Evolutionary conservation across 768 basidiomycete genomes (phyloP).

Genomic region (Pisolithus sp.): DNA sequence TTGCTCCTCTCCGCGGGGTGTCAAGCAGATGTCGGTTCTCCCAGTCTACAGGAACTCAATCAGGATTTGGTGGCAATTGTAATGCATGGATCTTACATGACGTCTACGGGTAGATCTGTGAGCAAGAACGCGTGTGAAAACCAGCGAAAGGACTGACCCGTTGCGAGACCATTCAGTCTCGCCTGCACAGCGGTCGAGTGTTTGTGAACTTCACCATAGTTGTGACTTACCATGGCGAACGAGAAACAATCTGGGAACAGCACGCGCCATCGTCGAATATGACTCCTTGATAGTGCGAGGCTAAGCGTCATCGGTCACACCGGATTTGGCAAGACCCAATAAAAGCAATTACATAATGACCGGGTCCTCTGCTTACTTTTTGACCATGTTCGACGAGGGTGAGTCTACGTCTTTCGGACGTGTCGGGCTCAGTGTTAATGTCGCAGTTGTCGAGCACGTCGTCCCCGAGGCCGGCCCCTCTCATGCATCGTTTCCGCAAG

Average conservation of each 20-base stretch:
- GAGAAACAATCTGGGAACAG: slow-evolving; percentile 71
- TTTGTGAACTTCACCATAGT: not conserved
- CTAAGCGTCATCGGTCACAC: not conserved
- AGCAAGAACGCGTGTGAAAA: not conserved
- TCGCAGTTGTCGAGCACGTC: slow-evolving; percentile 81
- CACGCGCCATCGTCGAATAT: slow-evolving; percentile 31
- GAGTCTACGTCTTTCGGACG: slow-evolving; percentile 19
- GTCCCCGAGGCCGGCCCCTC: slow-evolving; percentile 37
- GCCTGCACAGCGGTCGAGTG: slow-evolving; percentile 36
- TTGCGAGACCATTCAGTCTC: slow-evolving; percentile 94
- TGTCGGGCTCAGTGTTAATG: not conserved
- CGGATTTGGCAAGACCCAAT: no score
- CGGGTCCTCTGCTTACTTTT: not conserved
- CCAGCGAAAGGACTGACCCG: slow-evolving; percentile 43
- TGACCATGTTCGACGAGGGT: slow-evolving; percentile 63
- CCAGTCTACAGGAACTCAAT: slow-evolving; percentile 57
- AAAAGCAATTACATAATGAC: not conserved
- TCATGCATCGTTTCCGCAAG: slow-evolving; percentile 42
- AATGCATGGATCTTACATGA: slow-evolving; percentile 40
- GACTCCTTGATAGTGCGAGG: not conserved
- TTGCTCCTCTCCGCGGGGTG: slow-evolving; percentile 64
- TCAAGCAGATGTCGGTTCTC: slow-evolving; percentile 81
- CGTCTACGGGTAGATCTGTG: slow-evolving; percentile 35
- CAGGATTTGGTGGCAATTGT: not conserved
- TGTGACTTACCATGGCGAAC: slow-evolving; percentile 62